Conservation (phyloP, 192 early-diverging fungal species). For the Cetraspora pellucida region DNA sequence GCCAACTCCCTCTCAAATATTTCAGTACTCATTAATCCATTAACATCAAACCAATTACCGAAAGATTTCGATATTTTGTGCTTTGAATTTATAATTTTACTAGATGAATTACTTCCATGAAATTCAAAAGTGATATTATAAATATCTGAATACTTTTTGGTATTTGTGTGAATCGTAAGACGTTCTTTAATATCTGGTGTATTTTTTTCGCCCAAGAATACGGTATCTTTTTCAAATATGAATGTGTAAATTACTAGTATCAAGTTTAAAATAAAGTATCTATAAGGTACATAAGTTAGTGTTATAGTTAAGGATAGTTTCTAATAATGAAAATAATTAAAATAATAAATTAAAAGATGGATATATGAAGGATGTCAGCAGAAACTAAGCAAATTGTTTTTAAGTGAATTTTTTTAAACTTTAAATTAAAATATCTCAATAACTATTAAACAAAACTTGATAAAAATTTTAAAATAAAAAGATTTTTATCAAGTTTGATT, state of each 20-base stretch:
- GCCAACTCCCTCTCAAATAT: constrained; percentile 44
- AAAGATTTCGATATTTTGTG: constrained; percentile 59
- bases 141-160: constrained; percentile 54
- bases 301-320: not conserved
- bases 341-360: not conserved
- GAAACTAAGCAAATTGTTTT: too few relatives aligned
- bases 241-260: constrained; percentile 60
- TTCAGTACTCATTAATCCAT: constrained; percentile 60
- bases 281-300: not conserved
- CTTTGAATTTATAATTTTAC: constrained; percentile 49
- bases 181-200: not conserved
- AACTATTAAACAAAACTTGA: too few relatives aligned
- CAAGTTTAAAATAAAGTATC: constrained; percentile 51
- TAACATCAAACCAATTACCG: constrained; percentile 67
- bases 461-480: too few relatives aligned
- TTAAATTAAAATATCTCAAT: too few relatives aligned
- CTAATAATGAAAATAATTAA: not conserved
- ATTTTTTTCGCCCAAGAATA: constrained; percentile 65
- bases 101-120: constrained; percentile 36
- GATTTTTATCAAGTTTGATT: too few relatives aligned
- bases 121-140: constrained; percentile 59
- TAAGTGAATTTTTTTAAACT: too few relatives aligned
- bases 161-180: constrained; percentile 33
- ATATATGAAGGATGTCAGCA: not conserved
- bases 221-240: constrained; percentile 64